Evolutionary conservation across 192 early-diverging fungal genomes (phyloP).

Genomic region (Coemansia sp.): DNA sequence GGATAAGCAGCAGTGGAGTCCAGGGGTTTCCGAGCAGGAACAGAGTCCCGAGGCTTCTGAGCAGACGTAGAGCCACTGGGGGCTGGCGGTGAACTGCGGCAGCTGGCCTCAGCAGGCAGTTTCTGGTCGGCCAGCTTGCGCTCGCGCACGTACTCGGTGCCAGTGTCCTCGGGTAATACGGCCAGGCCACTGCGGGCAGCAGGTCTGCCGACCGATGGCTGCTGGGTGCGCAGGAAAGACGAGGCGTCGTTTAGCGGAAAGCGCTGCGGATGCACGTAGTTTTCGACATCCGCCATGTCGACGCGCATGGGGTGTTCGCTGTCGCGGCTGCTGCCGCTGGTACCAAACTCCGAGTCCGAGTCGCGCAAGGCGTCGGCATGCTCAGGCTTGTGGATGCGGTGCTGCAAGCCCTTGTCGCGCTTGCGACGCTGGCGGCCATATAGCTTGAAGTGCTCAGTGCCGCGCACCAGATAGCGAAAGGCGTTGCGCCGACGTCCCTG

Average conservation of each 20-base stretch:
- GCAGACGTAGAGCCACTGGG: too few relatives aligned
- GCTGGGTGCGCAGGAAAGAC: slow-evolving; percentile 38
- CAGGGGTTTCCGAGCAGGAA: too few relatives aligned
- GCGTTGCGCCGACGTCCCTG: slow-evolving; percentile 37
- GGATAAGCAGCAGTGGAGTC: slow-evolving; percentile 10
- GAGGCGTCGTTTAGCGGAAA: not conserved
- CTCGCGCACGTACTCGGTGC: slow-evolving; percentile 45
- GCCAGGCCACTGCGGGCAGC: slow-evolving; percentile 8
- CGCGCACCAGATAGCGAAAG: slow-evolving; percentile 46
- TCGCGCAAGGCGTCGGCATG: slow-evolving; percentile 22
- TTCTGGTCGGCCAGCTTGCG: not conserved
- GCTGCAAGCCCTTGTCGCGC: slow-evolving; percentile 11
- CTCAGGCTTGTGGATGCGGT: slow-evolving; percentile 5
- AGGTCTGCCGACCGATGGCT: slow-evolving; percentile 27
- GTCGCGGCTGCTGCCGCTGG: not conserved
- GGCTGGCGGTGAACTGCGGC: too few relatives aligned
- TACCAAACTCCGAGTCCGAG: slow-evolving; percentile 46
- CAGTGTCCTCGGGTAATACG: slow-evolving; percentile 38
- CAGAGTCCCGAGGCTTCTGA: too few relatives aligned
- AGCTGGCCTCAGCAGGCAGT: not conserved
- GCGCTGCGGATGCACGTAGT: slow-evolving; percentile 45
- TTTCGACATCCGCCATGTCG: slow-evolving; percentile 51
- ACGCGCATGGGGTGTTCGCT: slow-evolving; percentile 13
- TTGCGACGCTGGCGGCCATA: slow-evolving; percentile 20
- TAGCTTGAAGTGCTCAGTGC: slow-evolving; percentile 52